Evolutionary conservation across 148 eudicot species (phyloP).

Genomic region (Pouteria glomerata): DNA sequence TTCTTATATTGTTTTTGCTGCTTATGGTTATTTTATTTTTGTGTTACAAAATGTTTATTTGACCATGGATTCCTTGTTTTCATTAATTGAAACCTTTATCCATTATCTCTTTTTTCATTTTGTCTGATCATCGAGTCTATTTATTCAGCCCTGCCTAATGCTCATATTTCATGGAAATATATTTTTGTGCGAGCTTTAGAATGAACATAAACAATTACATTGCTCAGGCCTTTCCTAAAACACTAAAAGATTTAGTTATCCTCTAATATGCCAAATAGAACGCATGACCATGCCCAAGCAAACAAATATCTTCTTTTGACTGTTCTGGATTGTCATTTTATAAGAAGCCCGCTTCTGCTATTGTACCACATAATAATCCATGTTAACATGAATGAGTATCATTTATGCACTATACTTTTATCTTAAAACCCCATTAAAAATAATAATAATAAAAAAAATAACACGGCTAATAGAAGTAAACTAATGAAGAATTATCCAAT

Average conservation of each 20-base stretch:
- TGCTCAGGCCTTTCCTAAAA: neutral
- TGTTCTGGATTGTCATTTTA: too few relatives aligned
- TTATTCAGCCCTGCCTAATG: neutral
- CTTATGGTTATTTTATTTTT: neutral
- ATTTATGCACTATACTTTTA: too few relatives aligned
- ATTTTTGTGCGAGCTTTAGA: neutral
- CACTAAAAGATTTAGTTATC: too few relatives aligned
- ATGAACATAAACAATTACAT: neutral
- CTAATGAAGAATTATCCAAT: neutral
- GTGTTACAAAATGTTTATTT: neutral
- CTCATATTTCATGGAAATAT: neutral
- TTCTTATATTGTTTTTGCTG: too few relatives aligned
- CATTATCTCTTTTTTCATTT: neutral
- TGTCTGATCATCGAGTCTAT: neutral
- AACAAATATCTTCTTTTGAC: too few relatives aligned
- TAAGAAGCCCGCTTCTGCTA: too few relatives aligned
- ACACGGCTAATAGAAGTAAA: neutral
- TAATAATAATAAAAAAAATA: too few relatives aligned
- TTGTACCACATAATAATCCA: too few relatives aligned
- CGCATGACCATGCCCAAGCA: too few relatives aligned
- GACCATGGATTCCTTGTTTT: neutral
- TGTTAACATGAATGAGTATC: too few relatives aligned
- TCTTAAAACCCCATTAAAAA: too few relatives aligned
- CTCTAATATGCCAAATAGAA: too few relatives aligned
- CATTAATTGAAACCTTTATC: neutral